Percentiles rank a stretch among this genome's conserved stretches.
Evolutionary conservation across 164 flowering plant species (phyloP).

Genomic region (Platanus orientalis): DNA sequence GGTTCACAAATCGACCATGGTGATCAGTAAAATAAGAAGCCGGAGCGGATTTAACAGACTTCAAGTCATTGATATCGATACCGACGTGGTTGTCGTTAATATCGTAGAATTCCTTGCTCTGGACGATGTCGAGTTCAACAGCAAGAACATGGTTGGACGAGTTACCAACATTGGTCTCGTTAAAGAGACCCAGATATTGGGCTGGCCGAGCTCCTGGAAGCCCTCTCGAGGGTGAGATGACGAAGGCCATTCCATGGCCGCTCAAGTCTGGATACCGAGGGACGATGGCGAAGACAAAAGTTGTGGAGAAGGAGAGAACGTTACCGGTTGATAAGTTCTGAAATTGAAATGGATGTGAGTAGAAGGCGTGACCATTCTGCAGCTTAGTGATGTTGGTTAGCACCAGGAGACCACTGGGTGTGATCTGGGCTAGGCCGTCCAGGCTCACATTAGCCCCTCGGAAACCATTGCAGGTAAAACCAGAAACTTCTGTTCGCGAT

Average conservation of each 20-base stretch:
- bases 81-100: slow-evolving; percentile 35
- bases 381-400: slow-evolving; percentile 19
- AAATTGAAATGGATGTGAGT: slow-evolving; percentile 19
- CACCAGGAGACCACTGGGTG: slow-evolving; percentile 5
- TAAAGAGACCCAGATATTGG: slow-evolving; percentile 32
- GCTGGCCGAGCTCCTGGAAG: slow-evolving; percentile 14
- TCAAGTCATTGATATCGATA: slow-evolving; percentile 22
- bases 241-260: slow-evolving; percentile 39
- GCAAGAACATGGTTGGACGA: slow-evolving; percentile 28
- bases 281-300: slow-evolving; percentile 26
- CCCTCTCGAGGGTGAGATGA: slow-evolving; percentile 17
- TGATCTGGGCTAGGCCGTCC: not conserved
- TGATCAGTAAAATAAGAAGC: slow-evolving; percentile 20
- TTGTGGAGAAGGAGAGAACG: slow-evolving; percentile 31
- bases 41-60: slow-evolving; percentile 16
- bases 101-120: slow-evolving; percentile 14
- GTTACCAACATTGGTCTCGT: slow-evolving; percentile 15
- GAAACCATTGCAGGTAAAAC: not conserved
- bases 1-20: not conserved
- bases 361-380: slow-evolving; percentile 29
- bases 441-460: not conserved
- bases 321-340: slow-evolving; percentile 12
- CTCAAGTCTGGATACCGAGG: slow-evolving; percentile 22
- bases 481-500: too few relatives aligned
- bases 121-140: slow-evolving; percentile 31